Evolutionary conservation across 2,329 filamentous ascomycete genomes (phyloP).

Genomic region (Fusarium napiforme): DNA sequence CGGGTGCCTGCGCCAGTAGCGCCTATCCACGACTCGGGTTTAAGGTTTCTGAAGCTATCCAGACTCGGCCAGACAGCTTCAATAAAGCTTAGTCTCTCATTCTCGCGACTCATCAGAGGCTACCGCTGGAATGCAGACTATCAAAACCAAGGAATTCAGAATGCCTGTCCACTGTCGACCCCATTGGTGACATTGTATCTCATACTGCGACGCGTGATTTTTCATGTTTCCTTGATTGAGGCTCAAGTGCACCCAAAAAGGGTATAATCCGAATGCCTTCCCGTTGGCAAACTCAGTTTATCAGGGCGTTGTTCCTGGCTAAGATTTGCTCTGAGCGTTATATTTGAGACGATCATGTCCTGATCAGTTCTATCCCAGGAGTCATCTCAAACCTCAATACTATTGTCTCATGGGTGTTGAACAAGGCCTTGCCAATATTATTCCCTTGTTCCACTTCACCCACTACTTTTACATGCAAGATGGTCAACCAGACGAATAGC

Average conservation of each 20-base stretch:
- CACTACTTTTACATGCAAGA: slow-evolving; percentile 1
- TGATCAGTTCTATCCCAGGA: background rate
- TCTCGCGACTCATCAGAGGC: background rate
- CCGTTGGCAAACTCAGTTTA: background rate
- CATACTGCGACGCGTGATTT: slow-evolving; percentile 3
- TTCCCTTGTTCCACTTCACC: slow-evolving; percentile 14
- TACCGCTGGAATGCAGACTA: slow-evolving; percentile 20
- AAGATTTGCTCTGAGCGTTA: background rate
- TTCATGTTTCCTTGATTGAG: slow-evolving; percentile 9
- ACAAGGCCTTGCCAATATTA: slow-evolving; percentile 9
- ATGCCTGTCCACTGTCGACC: background rate
- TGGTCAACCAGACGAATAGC: slow-evolving; percentile 16
- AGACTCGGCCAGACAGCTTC: slow-evolving; percentile 2
- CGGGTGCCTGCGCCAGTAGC: slow-evolving; percentile 37
- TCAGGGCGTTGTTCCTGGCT: background rate
- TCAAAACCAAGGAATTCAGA: slow-evolving; percentile 18
- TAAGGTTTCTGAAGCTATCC: slow-evolving; percentile 32
- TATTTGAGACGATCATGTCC: slow-evolving; percentile 32
- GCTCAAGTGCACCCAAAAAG: slow-evolving; percentile 4
- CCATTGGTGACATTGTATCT: slow-evolving; percentile 7
- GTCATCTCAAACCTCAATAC: background rate
- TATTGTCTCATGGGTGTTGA: slow-evolving; percentile 5
- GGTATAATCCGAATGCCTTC: slow-evolving; percentile 5
- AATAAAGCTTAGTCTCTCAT: slow-evolving; percentile 19
- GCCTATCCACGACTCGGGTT: slow-evolving; percentile 1